These are phyloP conservation scores for Xylaria grammica DNA, from an alignment of 495 filamentous ascomycete species.

Conservation along the genomic window DNA sequence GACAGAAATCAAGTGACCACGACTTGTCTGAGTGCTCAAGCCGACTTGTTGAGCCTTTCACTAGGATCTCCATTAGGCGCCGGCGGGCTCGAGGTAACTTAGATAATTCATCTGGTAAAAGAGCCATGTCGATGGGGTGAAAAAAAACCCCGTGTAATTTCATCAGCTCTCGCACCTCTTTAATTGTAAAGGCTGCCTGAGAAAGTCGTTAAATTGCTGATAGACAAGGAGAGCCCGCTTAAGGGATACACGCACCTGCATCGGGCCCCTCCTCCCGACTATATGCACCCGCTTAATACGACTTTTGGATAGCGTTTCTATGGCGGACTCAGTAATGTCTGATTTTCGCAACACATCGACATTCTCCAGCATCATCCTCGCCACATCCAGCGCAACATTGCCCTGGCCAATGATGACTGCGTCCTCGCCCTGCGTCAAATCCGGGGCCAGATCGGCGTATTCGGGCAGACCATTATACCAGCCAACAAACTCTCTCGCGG, in stretches of 20 bases:
- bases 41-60: slow-evolving; percentile 67
- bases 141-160: slow-evolving; percentile 76
- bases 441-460: slow-evolving; percentile 74
- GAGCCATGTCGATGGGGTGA: slow-evolving; percentile 64
- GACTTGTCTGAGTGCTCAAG: slow-evolving; percentile 58
- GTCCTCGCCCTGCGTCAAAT: slow-evolving; percentile 77
- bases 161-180: slow-evolving; percentile 86
- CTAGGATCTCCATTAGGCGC: slow-evolving; percentile 78
- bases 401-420: slow-evolving; percentile 93
- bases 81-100: slow-evolving; percentile 73
- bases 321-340: slow-evolving; percentile 83
- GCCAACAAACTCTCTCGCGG: slow-evolving; percentile 91
- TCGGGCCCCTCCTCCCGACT: slow-evolving; percentile 82
- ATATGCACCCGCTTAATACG: slow-evolving; percentile 79
- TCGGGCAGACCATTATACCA: slow-evolving; percentile 98
- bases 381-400: slow-evolving; percentile 94
- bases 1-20: slow-evolving; percentile 84
- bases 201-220: background rate
- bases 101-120: slow-evolving; percentile 67
- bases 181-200: slow-evolving; percentile 90
- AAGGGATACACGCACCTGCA: slow-evolving; percentile 67
- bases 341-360: slow-evolving; percentile 76
- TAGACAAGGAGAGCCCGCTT: background rate
- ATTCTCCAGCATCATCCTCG: slow-evolving; percentile 79
- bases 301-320: slow-evolving; percentile 75